A percentile compares a stretch with the other conserved stretches of the same genome.
Conservation (phyloP, 805 yeast species). For the Saturnispora zaruensis region DNA sequence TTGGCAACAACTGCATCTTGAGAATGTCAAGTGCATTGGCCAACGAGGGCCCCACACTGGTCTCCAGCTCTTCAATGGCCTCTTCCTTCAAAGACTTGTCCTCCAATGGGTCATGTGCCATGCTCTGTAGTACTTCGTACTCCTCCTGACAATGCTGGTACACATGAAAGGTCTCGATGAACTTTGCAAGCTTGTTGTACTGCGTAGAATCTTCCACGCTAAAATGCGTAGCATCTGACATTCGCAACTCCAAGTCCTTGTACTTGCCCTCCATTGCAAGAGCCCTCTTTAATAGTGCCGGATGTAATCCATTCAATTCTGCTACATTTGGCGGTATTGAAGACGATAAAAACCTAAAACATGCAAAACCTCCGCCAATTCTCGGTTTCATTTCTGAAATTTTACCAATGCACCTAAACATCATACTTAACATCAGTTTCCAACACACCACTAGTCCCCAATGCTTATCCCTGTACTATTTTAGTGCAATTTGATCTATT, state of each 20-base stretch:
- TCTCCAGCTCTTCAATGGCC: constrained; percentile 52
- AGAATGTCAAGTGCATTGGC: constrained; percentile 35
- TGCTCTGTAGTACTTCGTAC: constrained; percentile 27
- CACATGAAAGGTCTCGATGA: constrained; percentile 35
- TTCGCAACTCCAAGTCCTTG: constrained; percentile 30
- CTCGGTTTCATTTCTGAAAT: background rate
- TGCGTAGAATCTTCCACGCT: constrained; percentile 41
- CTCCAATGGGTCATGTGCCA: constrained; percentile 32
- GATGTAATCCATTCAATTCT: constrained; percentile 32
- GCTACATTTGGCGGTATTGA: no score
- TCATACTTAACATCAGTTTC: background rate
- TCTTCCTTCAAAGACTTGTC: constrained; percentile 41
- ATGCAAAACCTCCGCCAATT: background rate
- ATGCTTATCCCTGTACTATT: background rate
- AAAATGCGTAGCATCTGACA: constrained; percentile 37
- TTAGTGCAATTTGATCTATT: background rate
- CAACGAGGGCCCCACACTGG: constrained; percentile 35
- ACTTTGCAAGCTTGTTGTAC: constrained; percentile 36
- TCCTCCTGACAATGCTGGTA: constrained; percentile 29
- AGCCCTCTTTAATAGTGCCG: constrained; percentile 43
- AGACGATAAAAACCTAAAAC: background rate
- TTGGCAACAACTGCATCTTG: constrained; percentile 60
- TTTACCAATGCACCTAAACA: background rate
- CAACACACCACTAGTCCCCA: background rate
- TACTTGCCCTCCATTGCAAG: constrained; percentile 34